A percentile compares a stretch with the other conserved stretches of the same genome.
These are phyloP conservation scores for Populus hybrid DNA, from an alignment of 441 rosid genomes.

Conservation along the genomic window DNA sequence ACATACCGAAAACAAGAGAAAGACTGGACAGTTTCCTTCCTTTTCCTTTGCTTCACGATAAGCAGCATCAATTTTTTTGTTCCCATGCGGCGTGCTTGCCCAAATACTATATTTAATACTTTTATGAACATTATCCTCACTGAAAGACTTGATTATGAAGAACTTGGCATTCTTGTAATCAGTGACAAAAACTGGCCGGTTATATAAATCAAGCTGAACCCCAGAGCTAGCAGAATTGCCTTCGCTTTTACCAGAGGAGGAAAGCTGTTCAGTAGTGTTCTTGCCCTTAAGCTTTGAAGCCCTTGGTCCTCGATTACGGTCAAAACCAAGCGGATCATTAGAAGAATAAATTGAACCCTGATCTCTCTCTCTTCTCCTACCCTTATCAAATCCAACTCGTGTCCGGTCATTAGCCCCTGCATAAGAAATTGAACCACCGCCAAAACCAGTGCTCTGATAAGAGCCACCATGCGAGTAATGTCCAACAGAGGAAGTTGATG, in stretches of 20 bases:
- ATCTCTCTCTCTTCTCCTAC: constrained; percentile 59
- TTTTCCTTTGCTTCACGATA: constrained; percentile 59
- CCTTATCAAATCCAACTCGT: constrained; percentile 43
- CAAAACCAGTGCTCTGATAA: constrained; percentile 41
- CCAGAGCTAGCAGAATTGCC: constrained; percentile 35
- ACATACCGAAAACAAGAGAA: constrained; percentile 66
- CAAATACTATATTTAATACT: constrained; percentile 73
- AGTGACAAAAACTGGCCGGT: constrained; percentile 47
- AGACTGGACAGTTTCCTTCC: constrained; percentile 51
- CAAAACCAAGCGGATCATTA: constrained; percentile 47
- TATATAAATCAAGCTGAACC: constrained; percentile 38
- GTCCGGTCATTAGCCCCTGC: constrained; percentile 44
- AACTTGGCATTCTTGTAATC: constrained; percentile 60
- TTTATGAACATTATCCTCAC: constrained; percentile 82
- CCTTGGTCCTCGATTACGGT: constrained; percentile 74
- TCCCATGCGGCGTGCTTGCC: constrained; percentile 88
- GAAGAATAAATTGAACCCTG: constrained; percentile 41
- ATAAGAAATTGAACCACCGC: constrained; percentile 35
- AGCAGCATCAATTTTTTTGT: constrained; percentile 62
- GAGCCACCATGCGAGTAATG: constrained; percentile 42
- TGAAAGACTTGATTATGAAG: constrained; percentile 72
- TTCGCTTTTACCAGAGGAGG: constrained; percentile 38
- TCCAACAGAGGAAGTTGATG: constrained; percentile 49
- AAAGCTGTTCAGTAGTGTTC: constrained; percentile 32
- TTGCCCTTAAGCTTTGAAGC: constrained; percentile 59